Percentiles rank a stretch among this genome's conserved stretches.
These are phyloP conservation scores for Dalbergia cochinchinensis DNA, from an alignment of 306 rosid species.

Conservation along the genomic window DNA sequence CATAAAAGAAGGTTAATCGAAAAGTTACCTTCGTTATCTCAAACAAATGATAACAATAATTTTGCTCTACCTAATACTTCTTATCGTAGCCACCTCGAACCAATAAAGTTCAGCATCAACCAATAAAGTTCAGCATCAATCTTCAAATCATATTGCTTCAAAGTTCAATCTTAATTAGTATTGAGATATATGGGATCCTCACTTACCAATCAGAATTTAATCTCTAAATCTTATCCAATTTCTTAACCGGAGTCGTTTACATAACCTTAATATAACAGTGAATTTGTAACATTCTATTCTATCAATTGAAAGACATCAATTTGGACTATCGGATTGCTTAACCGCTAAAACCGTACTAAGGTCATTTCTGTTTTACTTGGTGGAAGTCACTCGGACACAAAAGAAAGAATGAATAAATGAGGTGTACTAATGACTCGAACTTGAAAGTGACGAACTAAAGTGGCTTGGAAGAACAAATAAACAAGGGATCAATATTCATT, in stretches of 20 bases:
- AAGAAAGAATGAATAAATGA: constrained; percentile 40
- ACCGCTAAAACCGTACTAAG: constrained; percentile 61
- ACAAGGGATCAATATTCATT: constrained; percentile 23
- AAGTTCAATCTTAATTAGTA: not conserved
- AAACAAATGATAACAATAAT: constrained; percentile 3
- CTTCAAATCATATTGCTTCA: no score
- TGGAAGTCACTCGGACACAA: constrained; percentile 51
- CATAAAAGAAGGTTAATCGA: constrained; percentile 3
- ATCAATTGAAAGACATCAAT: constrained; percentile 50
- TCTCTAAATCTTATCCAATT: constrained; percentile 10
- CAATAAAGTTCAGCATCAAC: constrained; percentile 39
- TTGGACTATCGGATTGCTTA: constrained; percentile 63
- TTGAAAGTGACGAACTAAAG: constrained; percentile 59
- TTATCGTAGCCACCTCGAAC: constrained; percentile 16
- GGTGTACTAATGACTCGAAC: constrained; percentile 38
- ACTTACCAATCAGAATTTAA: not conserved
- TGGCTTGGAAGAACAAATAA: constrained; percentile 63
- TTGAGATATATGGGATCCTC: not conserved
- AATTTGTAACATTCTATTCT: constrained; percentile 27
- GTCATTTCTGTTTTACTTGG: constrained; percentile 38
- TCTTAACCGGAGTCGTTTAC: not conserved
- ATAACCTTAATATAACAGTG: constrained; percentile 14
- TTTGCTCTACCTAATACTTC: constrained; percentile 35
- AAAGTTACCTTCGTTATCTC: constrained; percentile 24
- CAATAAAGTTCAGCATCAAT: constrained; percentile 40